Evolutionary conservation across 2,329 filamentous ascomycete species (phyloP), one percentile per base, ranked within the genome.

Genomic region (Aspergillus ustus): DNA sequence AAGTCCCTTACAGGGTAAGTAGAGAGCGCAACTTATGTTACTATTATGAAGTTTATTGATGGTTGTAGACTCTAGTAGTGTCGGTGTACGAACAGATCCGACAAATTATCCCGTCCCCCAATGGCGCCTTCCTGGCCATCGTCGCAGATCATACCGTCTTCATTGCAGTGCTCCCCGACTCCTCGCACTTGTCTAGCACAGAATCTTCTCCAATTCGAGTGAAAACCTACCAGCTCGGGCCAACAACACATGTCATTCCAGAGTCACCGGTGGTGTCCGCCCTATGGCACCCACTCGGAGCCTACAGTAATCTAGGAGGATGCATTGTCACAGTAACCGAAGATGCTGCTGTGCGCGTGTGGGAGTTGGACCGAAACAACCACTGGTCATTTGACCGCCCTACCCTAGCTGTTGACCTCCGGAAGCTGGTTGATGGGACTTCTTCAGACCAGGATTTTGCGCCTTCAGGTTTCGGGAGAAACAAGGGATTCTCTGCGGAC

Each of bases 281-380:
- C 4, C 71, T 97, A 61, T 99, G 95, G 94, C 95, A 99, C 78
- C 95, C 95, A 1, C 82, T 98, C 0, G 93, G 93, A 1, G 88
- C 94, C 11, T 72, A 78, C 58, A 77, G 73, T 57, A 77, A 76
- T 52, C 87, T 90, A 63, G 91, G 91, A 34, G 88, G 88, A 22
- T 93, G 91, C 58, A 80, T 99, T 34, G 90, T 98, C 20, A 98
- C 95, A 0, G 85, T 97, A 46, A 97, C 95, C 1, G 87, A 88
- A 56, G 93, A 97, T 74, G 92, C 93, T 7, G 89, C 93, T 43
- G 91, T 98, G 4, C 87, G 95, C 40, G 80, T 97, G 17, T 98
- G 94, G 93, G 93, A 97, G 73, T 77, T 98, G 59, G 92, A 93
- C 29, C 85, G 88, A n/a, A 84, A 89, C 40, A 91, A 96, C 73